Conservation (phyloP, 345 rosid species). For the Tarenaya hassleriana region DNA sequence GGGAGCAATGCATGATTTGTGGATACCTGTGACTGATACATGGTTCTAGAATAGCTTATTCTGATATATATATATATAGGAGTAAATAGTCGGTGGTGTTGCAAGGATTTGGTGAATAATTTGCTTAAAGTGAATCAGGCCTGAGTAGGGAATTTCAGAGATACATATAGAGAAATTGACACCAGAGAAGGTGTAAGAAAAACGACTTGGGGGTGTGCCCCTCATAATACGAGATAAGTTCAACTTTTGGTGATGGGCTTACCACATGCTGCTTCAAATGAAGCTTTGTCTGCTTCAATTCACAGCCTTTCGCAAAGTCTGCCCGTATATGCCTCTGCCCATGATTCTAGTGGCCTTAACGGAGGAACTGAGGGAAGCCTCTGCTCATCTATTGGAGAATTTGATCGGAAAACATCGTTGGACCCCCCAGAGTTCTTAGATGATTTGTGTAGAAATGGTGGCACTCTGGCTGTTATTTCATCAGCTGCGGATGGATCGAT, state of each 20-base stretch:
- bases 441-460: conserved; percentile 34
- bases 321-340: conserved; percentile 37
- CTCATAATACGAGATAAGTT: neutral
- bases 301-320: conserved; percentile 46
- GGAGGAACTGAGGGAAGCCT: conserved; percentile 32
- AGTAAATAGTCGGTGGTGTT: conserved; percentile 16
- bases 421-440: conserved; percentile 39
- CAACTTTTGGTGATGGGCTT: conserved; percentile 56
- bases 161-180: conserved; percentile 22
- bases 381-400: conserved; percentile 45
- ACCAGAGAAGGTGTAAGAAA: conserved; percentile 17
- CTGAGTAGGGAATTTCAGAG: conserved; percentile 6
- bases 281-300: conserved; percentile 34
- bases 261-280: conserved; percentile 62
- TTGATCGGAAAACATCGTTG: conserved; percentile 44
- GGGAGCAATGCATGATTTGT: conserved; percentile 37
- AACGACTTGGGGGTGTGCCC: neutral
- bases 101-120: conserved; percentile 17
- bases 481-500: conserved; percentile 39
- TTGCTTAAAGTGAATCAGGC: no score
- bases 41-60: conserved; percentile 25
- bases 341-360: conserved; percentile 48
- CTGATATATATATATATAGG: conserved; percentile 11
- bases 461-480: conserved; percentile 28
- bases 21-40: conserved; percentile 75